Evolutionary conservation across 2,329 filamentous ascomycete species (phyloP), one percentile per base, ranked within the genome.

Genomic region (Phaeosphaeriaceae sp.): DNA sequence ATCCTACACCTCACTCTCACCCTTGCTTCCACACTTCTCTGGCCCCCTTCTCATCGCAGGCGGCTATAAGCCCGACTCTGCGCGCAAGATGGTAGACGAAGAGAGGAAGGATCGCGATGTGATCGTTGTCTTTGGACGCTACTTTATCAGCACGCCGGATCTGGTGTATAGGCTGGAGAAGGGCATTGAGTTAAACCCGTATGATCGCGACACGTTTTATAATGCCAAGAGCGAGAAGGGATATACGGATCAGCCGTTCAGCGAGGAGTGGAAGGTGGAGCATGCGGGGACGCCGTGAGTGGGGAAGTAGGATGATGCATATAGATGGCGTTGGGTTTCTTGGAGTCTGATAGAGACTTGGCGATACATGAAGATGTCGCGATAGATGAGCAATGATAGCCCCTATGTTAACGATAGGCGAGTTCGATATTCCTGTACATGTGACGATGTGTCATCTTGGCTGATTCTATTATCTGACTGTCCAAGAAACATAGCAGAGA

Each of bases 71-170:
- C 68, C 79, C 0, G 75, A 77, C 15, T 78, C 76, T 19, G 79
- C 79, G 7, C 70, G 63, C 53, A 62, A 59, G 15, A 57, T 74
- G 1, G 70, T 81, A 1, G 75, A 77, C 54, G 73, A 81, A 53
- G 73, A 83, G 54, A 78, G 82, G 56, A 73, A 69, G 21, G 76
- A 79, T 11, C 76, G 77, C 36, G 78, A 83, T 48, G 63, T 84
- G n/a, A 71, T 71, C 20, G 75, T 83, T 17, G 81, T 79, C 1
- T 84, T 84, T 65, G 83, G 83, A 7, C 66, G 82, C 22, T 79
- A 78, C 54, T 85, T 82, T 59, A 82, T 84, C 60, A 76, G 77
- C 42, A 84, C 77, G 7, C 83, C 83, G 2, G 82, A 85, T 65
- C 67, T 85, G 19, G 77, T 79, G 4, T 84, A 77, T 61, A 72